phyloP scores from a whole-genome alignment of 164 flowering plant genomes.

The Dillenia turbinata region DNA sequence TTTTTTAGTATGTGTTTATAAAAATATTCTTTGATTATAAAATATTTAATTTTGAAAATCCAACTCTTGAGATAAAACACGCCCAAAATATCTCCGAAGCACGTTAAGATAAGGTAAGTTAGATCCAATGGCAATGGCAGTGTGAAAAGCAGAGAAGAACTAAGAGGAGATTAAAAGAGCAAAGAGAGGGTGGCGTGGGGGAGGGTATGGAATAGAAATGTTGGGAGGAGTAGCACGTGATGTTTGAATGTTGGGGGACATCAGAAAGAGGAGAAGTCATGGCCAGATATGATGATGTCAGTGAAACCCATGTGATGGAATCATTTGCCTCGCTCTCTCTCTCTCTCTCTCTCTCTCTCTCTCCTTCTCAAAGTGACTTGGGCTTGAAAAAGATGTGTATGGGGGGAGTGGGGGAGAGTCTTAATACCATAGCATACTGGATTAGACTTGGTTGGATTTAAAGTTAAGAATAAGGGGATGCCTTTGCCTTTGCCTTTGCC shows the following conservation, averaged over 20 bases:
- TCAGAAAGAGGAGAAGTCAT: conserved; percentile 54
- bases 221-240: conserved; percentile 34
- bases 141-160: too few species aligned
- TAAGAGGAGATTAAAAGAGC: too few species aligned
- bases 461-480: too few species aligned
- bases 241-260: conserved; percentile 76
- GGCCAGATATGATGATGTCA: conserved; percentile 77
- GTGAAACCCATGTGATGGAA: conserved; percentile 42
- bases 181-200: not conserved
- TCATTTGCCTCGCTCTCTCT: conserved; percentile 20
- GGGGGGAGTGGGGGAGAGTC: conserved; percentile 2
- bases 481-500: too few species aligned
- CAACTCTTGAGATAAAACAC: too few species aligned
- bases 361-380: not conserved
- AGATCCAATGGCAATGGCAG: too few species aligned
- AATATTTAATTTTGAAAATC: too few species aligned
- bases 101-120: too few species aligned
- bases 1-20: too few species aligned
- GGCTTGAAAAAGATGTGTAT: not conserved
- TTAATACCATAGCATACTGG: not conserved
- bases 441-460: too few species aligned
- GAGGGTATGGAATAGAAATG: not conserved
- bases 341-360: conserved; percentile 10
- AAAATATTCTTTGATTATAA: too few species aligned
- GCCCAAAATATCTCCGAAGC: too few species aligned